These are phyloP conservation scores for Daedaleopsis sinensis DNA, from an alignment of 768 basidiomycete genomes.

Conservation along the genomic window DNA sequence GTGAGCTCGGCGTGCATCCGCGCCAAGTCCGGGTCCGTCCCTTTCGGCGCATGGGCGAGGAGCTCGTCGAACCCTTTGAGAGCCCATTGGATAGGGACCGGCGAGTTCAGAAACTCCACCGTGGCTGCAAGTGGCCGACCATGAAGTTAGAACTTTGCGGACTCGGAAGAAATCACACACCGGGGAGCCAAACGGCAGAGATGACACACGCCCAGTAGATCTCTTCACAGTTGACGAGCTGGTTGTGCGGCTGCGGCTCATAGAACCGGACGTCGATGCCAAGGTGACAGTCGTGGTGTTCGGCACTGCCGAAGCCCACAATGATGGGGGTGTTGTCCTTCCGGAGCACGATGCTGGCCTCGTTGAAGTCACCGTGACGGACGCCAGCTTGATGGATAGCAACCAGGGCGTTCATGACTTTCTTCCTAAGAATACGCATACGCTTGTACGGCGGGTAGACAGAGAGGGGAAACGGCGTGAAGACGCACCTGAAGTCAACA, in stretches of 20 bases:
- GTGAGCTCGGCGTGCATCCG: constrained; percentile 4
- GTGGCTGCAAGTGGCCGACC: constrained; percentile 3
- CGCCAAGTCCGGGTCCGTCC: constrained; percentile 3
- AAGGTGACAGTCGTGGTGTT: not conserved
- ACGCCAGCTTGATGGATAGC: constrained; percentile 1
- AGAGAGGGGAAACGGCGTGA: not conserved
- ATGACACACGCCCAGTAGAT: constrained; percentile 6
- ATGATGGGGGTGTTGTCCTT: not conserved
- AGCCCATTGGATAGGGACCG: not conserved
- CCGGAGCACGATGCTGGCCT: constrained; percentile 3
- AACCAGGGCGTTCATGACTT: not conserved
- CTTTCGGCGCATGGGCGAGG: not conserved
- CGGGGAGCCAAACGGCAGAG: constrained; percentile 1
- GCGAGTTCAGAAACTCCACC: constrained; percentile 4
- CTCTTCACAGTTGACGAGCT: constrained; percentile 2
- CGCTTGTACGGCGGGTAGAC: not conserved
- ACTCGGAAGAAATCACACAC: constrained; percentile 2
- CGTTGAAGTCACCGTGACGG: not conserved
- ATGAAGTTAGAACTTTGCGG: not conserved
- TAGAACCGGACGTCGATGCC: not conserved
- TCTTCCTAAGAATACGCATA: not conserved
- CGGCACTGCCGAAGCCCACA: constrained; percentile 4
- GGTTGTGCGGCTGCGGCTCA: constrained; percentile 3
- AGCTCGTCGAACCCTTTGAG: not conserved
- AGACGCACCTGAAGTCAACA: not conserved